Evolutionary conservation across 2,329 filamentous ascomycete species (phyloP).

Genomic region (Aphanocladium album): DNA sequence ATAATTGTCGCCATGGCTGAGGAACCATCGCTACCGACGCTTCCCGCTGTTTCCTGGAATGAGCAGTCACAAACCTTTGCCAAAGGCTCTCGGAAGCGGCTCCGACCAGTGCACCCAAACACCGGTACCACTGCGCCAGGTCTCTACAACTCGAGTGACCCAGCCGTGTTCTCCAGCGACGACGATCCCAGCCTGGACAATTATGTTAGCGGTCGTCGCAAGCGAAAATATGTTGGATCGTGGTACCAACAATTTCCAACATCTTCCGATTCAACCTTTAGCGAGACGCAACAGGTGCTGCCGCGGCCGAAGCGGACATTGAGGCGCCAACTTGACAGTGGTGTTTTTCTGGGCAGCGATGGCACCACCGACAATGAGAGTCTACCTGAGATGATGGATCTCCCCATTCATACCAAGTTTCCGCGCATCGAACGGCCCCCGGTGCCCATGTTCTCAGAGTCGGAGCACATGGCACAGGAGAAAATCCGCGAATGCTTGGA

Average conservation of each 20-base stretch:
- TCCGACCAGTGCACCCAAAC: slow-evolving; percentile 25
- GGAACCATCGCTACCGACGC: slow-evolving; percentile 36
- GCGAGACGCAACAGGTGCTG: slow-evolving; percentile 26
- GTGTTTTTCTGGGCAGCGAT: slow-evolving; percentile 64
- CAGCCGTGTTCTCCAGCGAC: slow-evolving; percentile 66
- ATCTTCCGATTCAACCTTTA: slow-evolving; percentile 44
- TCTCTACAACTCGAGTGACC: slow-evolving; percentile 58
- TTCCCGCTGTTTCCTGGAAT: slow-evolving; percentile 35
- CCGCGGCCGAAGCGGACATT: slow-evolving; percentile 47
- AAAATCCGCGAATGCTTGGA: slow-evolving; percentile 53
- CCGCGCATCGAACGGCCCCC: slow-evolving; percentile 32
- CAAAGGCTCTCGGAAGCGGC: slow-evolving; percentile 36
- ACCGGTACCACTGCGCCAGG: slow-evolving; percentile 8
- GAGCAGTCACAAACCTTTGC: slow-evolving; percentile 34
- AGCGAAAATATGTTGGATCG: slow-evolving; percentile 61
- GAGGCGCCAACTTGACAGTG: slow-evolving; percentile 60
- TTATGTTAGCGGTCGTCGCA: slow-evolving; percentile 50
- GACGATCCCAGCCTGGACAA: slow-evolving; percentile 64
- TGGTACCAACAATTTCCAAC: slow-evolving; percentile 61
- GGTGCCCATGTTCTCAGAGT: slow-evolving; percentile 27
- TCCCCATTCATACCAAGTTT: slow-evolving; percentile 30
- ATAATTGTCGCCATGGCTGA: slow-evolving; percentile 29
- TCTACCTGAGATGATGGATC: slow-evolving; percentile 26
- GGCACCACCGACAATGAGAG: slow-evolving; percentile 39
- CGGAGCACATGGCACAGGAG: slow-evolving; percentile 40